Evolutionary conservation across 345 rosid species (phyloP).

Genomic region (Eucalyptus erythrocorys): DNA sequence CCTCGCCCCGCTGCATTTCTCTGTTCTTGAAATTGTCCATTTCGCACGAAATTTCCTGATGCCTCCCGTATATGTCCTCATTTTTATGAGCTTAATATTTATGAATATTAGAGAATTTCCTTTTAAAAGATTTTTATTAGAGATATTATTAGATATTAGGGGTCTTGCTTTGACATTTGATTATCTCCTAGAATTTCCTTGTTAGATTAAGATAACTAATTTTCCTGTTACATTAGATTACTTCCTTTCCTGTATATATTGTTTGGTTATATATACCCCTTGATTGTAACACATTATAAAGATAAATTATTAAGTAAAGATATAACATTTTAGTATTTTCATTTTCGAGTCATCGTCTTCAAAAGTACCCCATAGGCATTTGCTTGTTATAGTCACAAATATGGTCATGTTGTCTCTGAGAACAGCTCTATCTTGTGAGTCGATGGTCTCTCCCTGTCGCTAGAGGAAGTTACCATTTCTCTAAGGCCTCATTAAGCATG

Average conservation of each 20-base stretch:
- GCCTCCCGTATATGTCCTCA: neutral
- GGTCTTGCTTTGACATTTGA: neutral
- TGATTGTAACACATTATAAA: no score
- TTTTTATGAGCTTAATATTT: neutral
- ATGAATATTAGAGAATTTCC: neutral
- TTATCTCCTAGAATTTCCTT: neutral
- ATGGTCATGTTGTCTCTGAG: fast-evolving
- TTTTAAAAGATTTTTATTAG: neutral
- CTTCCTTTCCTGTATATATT: neutral
- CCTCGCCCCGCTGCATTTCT: no score
- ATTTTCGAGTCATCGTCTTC: fast-evolving
- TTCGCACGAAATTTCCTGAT: neutral
- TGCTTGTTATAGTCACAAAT: neutral
- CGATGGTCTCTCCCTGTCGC: no score
- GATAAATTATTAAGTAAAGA: neutral
- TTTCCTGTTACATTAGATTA: neutral
- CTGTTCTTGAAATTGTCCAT: no score
- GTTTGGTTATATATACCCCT: fast-evolving
- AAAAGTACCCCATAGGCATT: neutral
- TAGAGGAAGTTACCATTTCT: no score
- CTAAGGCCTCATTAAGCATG: no score
- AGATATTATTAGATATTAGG: neutral
- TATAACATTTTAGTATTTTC: neutral
- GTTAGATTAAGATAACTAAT: neutral
- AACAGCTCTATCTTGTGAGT: neutral